phyloP scores from a whole-genome alignment of 2,329 filamentous ascomycete species.

The Byssothecium circinans region DNA sequence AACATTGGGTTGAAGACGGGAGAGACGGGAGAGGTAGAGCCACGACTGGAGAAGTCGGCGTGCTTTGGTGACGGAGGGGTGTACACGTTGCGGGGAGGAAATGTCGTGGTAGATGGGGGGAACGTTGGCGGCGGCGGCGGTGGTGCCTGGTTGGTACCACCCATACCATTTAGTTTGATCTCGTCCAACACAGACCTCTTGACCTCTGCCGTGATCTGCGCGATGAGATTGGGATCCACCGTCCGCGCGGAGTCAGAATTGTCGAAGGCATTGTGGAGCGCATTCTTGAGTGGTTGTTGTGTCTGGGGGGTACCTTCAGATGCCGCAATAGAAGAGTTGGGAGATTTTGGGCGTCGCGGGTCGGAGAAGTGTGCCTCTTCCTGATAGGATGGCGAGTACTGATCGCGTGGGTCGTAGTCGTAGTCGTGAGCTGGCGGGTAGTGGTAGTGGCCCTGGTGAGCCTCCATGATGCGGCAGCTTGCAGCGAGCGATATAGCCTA shows the following conservation, averaged over 20 bases:
- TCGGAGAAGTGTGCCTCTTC: constrained; percentile 30
- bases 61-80: constrained; percentile 58
- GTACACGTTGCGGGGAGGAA: constrained; percentile 53
- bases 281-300: constrained; percentile 57
- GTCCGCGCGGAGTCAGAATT: constrained; percentile 52
- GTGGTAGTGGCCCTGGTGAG: constrained; percentile 20
- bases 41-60: constrained; percentile 32
- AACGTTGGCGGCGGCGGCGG: constrained; percentile 42
- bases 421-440: constrained; percentile 24
- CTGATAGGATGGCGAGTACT: constrained; percentile 22
- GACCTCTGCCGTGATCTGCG: constrained; percentile 63
- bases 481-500: constrained; percentile 16
- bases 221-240: constrained; percentile 62
- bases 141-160: constrained; percentile 30
- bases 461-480: constrained; percentile 14
- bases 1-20: constrained; percentile 33
- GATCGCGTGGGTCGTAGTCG: constrained; percentile 20
- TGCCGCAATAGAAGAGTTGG: constrained; percentile 35
- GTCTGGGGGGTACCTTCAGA: constrained; percentile 42
- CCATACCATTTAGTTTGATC: constrained; percentile 50
- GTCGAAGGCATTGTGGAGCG: constrained; percentile 59
- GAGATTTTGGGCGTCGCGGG: constrained; percentile 25
- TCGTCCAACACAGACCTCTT: constrained; percentile 48
- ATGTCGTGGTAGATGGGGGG: constrained; percentile 49
- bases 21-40: constrained; percentile 43